Evolutionary conservation across 805 yeast genomes (phyloP).

Genomic region (Spencermartinsiella europaea): DNA sequence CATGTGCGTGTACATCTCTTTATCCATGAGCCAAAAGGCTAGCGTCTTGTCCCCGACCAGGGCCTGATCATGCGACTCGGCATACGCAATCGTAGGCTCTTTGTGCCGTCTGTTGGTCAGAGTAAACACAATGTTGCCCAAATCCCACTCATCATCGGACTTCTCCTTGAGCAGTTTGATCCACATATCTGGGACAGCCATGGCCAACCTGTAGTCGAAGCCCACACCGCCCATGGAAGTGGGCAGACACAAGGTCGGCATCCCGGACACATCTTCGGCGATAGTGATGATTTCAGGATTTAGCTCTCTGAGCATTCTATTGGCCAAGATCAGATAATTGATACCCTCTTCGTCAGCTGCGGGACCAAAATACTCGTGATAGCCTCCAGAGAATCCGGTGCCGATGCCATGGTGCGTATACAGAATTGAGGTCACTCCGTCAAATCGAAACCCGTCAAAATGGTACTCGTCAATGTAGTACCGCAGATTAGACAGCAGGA

Average conservation of each 20-base stretch:
- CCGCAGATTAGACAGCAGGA: conserved; percentile 76
- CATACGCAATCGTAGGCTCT: conserved; percentile 85
- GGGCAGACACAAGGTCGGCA: conserved; percentile 88
- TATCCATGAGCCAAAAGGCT: conserved; percentile 98
- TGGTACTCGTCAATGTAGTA: conserved; percentile 76
- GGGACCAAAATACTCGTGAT: conserved; percentile 80
- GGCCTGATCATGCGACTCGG: conserved; percentile 97
- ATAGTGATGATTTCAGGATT: conserved; percentile 60
- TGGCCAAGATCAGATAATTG: conserved; percentile 85
- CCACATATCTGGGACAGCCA: conserved; percentile 99
- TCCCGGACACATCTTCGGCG: conserved; percentile 97
- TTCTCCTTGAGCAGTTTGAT: conserved; percentile 83
- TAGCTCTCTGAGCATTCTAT: conserved; percentile 59
- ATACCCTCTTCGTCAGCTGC: conserved; percentile 85
- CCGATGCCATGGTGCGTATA: conserved; percentile 92
- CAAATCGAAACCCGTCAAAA: conserved; percentile 95
- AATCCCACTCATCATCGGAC: conserved; percentile 86
- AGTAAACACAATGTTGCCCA: conserved; percentile 73
- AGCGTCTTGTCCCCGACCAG: conserved; percentile 94
- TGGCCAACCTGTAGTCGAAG: conserved; percentile 86
- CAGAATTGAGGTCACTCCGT: conserved; percentile 93
- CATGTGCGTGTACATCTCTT: conserved; percentile 97
- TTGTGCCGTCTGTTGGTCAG: conserved; percentile 82
- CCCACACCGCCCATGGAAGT: conserved; percentile 80
- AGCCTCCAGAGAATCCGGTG: conserved; percentile 82